Conservation (phyloP, 495 filamentous ascomycete genomes). For the Trichocladium antarcticum region DNA sequence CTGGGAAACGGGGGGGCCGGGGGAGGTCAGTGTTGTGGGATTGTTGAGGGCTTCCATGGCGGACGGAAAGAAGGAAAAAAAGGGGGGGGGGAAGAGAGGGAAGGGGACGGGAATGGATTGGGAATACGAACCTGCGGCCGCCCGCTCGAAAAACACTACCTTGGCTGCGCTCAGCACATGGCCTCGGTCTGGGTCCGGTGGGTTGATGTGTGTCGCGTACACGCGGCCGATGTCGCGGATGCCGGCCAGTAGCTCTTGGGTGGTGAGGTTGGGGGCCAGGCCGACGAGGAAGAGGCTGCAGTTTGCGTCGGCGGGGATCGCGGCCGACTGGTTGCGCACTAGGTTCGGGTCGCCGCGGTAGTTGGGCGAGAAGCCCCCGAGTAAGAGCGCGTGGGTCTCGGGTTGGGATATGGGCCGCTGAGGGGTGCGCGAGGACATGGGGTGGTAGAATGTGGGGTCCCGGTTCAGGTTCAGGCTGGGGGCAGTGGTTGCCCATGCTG, state of each 20-base stretch:
- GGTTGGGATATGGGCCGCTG: neutral
- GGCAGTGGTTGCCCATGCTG: too few species aligned
- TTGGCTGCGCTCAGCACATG: slow-evolving; percentile 27
- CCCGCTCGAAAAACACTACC: slow-evolving; percentile 32
- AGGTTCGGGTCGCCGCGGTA: slow-evolving; percentile 28
- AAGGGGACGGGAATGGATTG: too few species aligned
- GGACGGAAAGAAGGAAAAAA: neutral
- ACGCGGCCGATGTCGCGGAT: slow-evolving; percentile 29
- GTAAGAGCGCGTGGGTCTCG: slow-evolving; percentile 8
- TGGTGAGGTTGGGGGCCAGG: slow-evolving; percentile 24
- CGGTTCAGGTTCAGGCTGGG: too few species aligned
- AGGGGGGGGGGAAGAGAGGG: too few species aligned
- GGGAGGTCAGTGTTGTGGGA: too few species aligned
- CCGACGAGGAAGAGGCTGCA: slow-evolving; percentile 30
- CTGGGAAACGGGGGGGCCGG: too few species aligned
- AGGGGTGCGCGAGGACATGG: slow-evolving; percentile 9
- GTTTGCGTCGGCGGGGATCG: slow-evolving; percentile 22
- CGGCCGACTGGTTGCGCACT: slow-evolving; percentile 23
- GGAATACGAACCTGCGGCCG: slow-evolving; percentile 16
- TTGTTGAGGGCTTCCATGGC: neutral
- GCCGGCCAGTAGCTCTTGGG: slow-evolving; percentile 22
- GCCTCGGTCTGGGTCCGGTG: slow-evolving; percentile 11
- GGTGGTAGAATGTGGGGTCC: slow-evolving; percentile 11
- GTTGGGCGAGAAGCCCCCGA: slow-evolving; percentile 20
- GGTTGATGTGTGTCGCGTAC: slow-evolving; percentile 32